These are phyloP conservation scores for Albizia julibrissin DNA, from an alignment of 306 rosid species.

Conservation along the genomic window DNA sequence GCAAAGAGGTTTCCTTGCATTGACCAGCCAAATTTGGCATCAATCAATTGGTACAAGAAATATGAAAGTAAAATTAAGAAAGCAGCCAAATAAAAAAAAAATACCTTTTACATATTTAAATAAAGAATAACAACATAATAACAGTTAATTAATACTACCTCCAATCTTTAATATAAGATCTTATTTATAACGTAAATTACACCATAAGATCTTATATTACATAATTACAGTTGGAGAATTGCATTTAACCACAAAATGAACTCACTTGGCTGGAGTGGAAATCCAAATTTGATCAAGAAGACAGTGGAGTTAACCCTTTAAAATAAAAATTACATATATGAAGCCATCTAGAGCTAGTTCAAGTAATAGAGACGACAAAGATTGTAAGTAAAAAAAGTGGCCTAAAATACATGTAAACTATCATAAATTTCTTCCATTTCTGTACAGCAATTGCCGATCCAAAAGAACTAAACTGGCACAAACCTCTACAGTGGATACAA, in stretches of 20 bases:
- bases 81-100: background rate
- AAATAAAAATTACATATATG: background rate
- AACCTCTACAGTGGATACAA: constrained; percentile 39
- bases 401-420: background rate
- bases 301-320: background rate
- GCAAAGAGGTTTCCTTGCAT: background rate
- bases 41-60: background rate
- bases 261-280: background rate
- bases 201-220: too few relatives aligned
- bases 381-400: background rate
- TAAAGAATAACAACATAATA: background rate
- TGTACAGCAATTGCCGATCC: constrained; percentile 23
- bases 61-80: background rate
- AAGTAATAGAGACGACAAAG: background rate
- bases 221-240: background rate
- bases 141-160: too few relatives aligned
- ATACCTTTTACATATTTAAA: background rate
- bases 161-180: too few relatives aligned
- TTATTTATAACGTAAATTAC: too few relatives aligned
- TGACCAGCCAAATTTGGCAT: background rate
- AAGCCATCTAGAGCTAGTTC: background rate
- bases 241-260: background rate
- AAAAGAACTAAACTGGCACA: constrained; percentile 33
- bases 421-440: constrained; percentile 22
- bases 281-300: background rate